These are phyloP conservation scores for Candida sp. DNA, from an alignment of 1,139 yeast genomes.

Conservation along the genomic window DNA sequence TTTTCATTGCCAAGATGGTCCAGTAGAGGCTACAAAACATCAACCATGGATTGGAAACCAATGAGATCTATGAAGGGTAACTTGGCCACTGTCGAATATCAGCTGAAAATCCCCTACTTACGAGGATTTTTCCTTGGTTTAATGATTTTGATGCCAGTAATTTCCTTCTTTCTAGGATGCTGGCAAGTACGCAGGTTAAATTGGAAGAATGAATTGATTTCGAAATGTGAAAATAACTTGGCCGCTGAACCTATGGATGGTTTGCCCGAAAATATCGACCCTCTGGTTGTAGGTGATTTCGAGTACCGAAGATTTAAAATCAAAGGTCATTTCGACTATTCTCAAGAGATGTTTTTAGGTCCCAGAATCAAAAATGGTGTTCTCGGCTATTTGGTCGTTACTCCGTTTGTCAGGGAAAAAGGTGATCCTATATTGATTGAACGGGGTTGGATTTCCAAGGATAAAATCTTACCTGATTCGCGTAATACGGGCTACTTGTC, in stretches of 20 bases:
- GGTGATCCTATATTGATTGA: conserved; percentile 72
- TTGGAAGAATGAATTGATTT: conserved; percentile 88
- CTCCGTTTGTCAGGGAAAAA: conserved; percentile 75
- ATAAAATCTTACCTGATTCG: conserved; percentile 59
- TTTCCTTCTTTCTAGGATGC: conserved; percentile 82
- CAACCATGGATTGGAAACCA: conserved; percentile 85
- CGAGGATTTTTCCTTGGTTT: conserved; percentile 53
- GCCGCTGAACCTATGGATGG: conserved; percentile 66
- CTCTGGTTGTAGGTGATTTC: conserved; percentile 58
- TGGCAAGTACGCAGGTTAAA: conserved; percentile 88
- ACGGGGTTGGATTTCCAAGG: conserved; percentile 90
- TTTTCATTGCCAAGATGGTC: neutral
- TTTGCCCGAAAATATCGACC: conserved; percentile 59
- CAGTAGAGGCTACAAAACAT: conserved; percentile 48
- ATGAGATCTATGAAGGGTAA: conserved; percentile 51
- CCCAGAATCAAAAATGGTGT: conserved; percentile 78
- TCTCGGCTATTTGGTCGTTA: conserved; percentile 75
- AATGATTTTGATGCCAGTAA: conserved; percentile 81
- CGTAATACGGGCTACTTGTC: conserved; percentile 49
- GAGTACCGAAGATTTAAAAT: conserved; percentile 77
- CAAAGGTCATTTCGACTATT: conserved; percentile 78
- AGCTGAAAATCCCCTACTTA: conserved; percentile 33
- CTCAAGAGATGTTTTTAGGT: conserved; percentile 88
- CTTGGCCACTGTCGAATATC: conserved; percentile 39
- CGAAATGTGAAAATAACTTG: conserved; percentile 77